phyloP scores from a whole-genome alignment of 179 eudicot species.

The Nepenthes alata region DNA sequence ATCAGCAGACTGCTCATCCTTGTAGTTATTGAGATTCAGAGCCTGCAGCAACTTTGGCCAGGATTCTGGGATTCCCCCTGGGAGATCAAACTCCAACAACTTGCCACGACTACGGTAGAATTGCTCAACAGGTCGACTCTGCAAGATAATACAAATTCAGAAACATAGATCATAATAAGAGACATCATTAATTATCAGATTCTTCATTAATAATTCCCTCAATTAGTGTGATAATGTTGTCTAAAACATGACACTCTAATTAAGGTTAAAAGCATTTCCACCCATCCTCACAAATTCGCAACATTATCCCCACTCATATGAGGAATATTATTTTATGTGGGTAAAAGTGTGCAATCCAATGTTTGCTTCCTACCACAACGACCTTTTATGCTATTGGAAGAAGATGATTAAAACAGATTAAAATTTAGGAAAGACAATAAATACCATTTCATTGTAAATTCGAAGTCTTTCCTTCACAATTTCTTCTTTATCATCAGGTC shows the following conservation, averaged over 20 bases:
- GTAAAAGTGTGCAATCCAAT: too few relatives aligned
- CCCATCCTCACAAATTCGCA: too few relatives aligned
- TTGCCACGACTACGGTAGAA: constrained; percentile 67
- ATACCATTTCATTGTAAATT: constrained; percentile 71
- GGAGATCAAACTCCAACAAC: constrained; percentile 75
- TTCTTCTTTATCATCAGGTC: constrained; percentile 86
- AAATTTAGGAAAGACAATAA: not conserved
- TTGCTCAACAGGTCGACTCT: constrained; percentile 94
- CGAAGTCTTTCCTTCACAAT: constrained; percentile 72
- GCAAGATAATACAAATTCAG: constrained; percentile 10
- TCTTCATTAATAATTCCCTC: too few relatives aligned
- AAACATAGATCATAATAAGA: not conserved
- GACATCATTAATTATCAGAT: too few relatives aligned
- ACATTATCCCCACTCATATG: too few relatives aligned
- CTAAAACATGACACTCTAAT: too few relatives aligned
- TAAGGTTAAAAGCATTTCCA: too few relatives aligned
- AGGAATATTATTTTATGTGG: too few relatives aligned
- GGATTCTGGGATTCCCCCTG: constrained; percentile 96
- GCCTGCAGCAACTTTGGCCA: constrained; percentile 94
- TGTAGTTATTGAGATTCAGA: constrained; percentile 68
- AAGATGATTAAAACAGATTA: not conserved
- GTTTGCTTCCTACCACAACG: too few relatives aligned
- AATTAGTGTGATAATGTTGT: too few relatives aligned
- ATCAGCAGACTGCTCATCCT: constrained; percentile 65
- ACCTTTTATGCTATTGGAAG: too few relatives aligned